A percentile compares a stretch with the other conserved stretches of the same genome.
Evolutionary conservation across 2,329 filamentous ascomycete genomes (phyloP).

Genomic region (Clarireedia sp.): DNA sequence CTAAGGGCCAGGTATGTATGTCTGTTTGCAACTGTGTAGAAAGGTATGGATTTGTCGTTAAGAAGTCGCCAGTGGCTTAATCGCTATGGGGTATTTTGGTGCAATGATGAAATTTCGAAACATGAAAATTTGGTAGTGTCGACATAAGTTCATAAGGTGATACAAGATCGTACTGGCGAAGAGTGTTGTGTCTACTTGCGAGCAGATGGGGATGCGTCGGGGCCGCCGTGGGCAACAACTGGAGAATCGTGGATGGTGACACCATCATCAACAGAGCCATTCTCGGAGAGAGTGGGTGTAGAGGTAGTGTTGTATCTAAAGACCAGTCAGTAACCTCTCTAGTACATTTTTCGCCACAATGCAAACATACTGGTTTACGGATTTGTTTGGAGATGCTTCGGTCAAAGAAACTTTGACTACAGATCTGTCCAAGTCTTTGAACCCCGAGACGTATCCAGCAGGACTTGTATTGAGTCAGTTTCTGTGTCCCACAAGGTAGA

Average conservation of each 20-base stretch:
- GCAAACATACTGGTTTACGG: slow-evolving; percentile 23
- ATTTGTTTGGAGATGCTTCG: slow-evolving; percentile 22
- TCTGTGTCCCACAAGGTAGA: background rate
- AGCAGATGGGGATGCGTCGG: slow-evolving; percentile 23
- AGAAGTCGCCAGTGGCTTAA: slow-evolving; percentile 20
- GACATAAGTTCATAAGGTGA: slow-evolving; percentile 6
- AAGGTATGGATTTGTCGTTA: slow-evolving; percentile 14
- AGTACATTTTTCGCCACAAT: background rate
- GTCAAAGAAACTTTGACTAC: slow-evolving; percentile 22
- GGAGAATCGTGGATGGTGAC: slow-evolving; percentile 28
- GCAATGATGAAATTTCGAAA: slow-evolving; percentile 10
- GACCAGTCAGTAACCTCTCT: background rate
- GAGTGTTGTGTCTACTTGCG: slow-evolving; percentile 20
- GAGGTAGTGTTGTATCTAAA: slow-evolving; percentile 12
- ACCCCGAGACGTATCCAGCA: slow-evolving; percentile 18
- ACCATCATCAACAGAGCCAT: slow-evolving; percentile 28
- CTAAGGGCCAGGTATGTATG: slow-evolving; percentile 19
- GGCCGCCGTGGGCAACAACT: slow-evolving; percentile 20
- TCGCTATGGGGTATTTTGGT: slow-evolving; percentile 11
- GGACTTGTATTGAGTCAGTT: slow-evolving; percentile 12
- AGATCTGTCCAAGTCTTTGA: slow-evolving; percentile 28
- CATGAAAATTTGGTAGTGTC: slow-evolving; percentile 13
- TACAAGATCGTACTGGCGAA: background rate
- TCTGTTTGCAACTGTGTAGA: slow-evolving; percentile 24
- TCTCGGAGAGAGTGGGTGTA: slow-evolving; percentile 29